phyloP scores from a whole-genome alignment of 306 rosid species.

The Quercus agrifolia region DNA sequence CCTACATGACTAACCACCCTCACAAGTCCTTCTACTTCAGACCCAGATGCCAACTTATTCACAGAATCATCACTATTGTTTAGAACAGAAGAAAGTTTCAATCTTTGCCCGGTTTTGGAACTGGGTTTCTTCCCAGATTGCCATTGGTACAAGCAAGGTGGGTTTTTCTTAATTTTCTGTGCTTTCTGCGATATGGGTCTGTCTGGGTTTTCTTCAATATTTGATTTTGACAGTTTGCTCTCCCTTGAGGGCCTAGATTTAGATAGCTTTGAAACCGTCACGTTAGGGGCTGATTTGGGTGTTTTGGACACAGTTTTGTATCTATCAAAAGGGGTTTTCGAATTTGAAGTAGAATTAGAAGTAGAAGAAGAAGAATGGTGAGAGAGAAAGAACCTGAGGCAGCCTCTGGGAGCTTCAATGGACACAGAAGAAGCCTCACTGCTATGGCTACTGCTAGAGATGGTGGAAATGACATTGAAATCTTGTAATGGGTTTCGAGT shows the following conservation, averaged over 20 bases:
- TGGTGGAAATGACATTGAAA: slow-evolving; percentile 39
- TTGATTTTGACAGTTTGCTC: slow-evolving; percentile 35
- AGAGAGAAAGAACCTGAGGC: slow-evolving; percentile 67
- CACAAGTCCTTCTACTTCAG: slow-evolving; percentile 25
- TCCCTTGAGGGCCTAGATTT: slow-evolving; percentile 42
- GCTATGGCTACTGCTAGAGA: slow-evolving; percentile 28
- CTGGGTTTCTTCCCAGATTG: slow-evolving; percentile 51
- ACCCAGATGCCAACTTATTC: slow-evolving; percentile 27
- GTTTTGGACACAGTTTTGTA: slow-evolving; percentile 33
- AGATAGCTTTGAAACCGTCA: slow-evolving; percentile 25
- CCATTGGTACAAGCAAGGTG: slow-evolving; percentile 61
- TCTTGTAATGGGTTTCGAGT: slow-evolving; percentile 51
- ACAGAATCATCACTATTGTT: slow-evolving; percentile 18
- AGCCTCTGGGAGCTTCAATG: slow-evolving; percentile 60
- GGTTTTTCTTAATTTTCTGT: slow-evolving; percentile 26
- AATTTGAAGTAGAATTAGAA: slow-evolving; percentile 1
- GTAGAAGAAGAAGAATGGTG: slow-evolving; percentile 42
- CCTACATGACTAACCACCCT: slow-evolving; percentile 24
- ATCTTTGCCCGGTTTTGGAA: slow-evolving; percentile 32
- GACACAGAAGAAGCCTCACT: slow-evolving; percentile 52
- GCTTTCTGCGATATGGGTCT: slow-evolving; percentile 21
- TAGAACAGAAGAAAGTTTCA: slow-evolving; percentile 30
- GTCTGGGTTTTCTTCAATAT: slow-evolving; percentile 20
- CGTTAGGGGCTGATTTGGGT: slow-evolving; percentile 45
- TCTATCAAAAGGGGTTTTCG: slow-evolving; percentile 36